Conservation (phyloP, 345 rosid species). For the Limnanthes douglasii region DNA sequence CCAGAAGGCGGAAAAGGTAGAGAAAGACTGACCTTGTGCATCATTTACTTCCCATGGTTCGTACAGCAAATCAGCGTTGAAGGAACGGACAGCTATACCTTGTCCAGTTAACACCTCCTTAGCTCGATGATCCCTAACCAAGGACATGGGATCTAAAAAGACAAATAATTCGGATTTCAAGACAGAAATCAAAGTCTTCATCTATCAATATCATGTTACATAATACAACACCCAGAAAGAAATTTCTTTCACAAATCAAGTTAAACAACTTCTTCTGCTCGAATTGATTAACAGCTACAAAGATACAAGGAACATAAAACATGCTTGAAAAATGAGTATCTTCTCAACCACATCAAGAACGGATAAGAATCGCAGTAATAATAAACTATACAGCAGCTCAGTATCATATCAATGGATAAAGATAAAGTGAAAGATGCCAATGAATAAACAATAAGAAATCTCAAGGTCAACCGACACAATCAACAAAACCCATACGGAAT, state of each 20-base stretch:
- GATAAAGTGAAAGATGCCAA: no score
- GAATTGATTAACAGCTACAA: neutral
- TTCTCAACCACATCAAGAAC: no score
- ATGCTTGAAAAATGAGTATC: no score
- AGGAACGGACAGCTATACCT: constrained; percentile 68
- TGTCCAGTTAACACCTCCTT: constrained; percentile 60
- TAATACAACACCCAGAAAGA: constrained; percentile 1
- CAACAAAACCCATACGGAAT: constrained; percentile 4
- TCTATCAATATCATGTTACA: neutral
- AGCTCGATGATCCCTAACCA: constrained; percentile 89
- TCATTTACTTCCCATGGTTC: constrained; percentile 98
- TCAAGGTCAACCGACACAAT: constrained; percentile 9
- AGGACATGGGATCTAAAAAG: constrained; percentile 87
- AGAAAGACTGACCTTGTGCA: constrained; percentile 59
- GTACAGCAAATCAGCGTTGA: constrained; percentile 90
- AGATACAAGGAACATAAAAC: no score
- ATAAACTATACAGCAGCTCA: no score
- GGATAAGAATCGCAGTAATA: no score
- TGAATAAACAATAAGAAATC: constrained; percentile 6
- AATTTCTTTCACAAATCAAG: neutral
- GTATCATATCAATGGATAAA: no score
- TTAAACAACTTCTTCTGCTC: neutral
- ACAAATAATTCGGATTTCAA: no score
- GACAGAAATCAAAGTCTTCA: constrained; percentile 5
- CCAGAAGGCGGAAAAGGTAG: constrained; percentile 77